These are phyloP conservation scores for Lotus japonicus DNA, from an alignment of 306 rosid genomes.

Conservation along the genomic window DNA sequence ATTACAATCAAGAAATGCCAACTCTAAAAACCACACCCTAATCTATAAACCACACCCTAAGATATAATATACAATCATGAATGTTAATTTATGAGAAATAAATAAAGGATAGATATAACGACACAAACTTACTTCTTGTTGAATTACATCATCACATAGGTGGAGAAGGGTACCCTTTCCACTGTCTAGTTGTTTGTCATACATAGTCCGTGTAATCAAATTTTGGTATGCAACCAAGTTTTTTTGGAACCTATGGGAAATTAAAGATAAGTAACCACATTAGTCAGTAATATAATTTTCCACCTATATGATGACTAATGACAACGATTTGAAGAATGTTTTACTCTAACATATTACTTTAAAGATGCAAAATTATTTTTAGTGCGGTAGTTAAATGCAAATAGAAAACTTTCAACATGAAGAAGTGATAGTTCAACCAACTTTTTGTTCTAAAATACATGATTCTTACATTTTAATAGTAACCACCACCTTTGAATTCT, in stretches of 20 bases:
- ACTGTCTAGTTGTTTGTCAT: conserved; percentile 88
- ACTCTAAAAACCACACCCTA: too few species aligned
- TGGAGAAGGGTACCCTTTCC: conserved; percentile 92
- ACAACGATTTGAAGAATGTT: not conserved
- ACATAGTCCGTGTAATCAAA: conserved; percentile 89
- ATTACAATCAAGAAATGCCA: too few species aligned
- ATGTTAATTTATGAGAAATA: not conserved
- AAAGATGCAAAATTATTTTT: not conserved
- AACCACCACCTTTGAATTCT: too few species aligned
- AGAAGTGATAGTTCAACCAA: not conserved
- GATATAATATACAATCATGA: too few species aligned
- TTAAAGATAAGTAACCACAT: conserved; percentile 1
- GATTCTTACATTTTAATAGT: too few species aligned
- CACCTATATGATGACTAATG: not conserved
- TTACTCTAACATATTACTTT: not conserved
- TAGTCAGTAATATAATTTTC: not conserved
- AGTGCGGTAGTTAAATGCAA: not conserved
- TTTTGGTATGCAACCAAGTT: conserved; percentile 71
- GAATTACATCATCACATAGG: conserved; percentile 93
- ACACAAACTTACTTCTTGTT: conserved; percentile 70
- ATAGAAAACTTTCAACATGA: not conserved
- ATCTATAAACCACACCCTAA: too few species aligned
- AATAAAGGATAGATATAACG: not conserved
- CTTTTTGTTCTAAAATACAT: not conserved
- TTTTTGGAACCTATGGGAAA: conserved; percentile 63